Evolutionary conservation across 768 basidiomycete genomes (phyloP).

Genomic region (Basidioascus undulatus): DNA sequence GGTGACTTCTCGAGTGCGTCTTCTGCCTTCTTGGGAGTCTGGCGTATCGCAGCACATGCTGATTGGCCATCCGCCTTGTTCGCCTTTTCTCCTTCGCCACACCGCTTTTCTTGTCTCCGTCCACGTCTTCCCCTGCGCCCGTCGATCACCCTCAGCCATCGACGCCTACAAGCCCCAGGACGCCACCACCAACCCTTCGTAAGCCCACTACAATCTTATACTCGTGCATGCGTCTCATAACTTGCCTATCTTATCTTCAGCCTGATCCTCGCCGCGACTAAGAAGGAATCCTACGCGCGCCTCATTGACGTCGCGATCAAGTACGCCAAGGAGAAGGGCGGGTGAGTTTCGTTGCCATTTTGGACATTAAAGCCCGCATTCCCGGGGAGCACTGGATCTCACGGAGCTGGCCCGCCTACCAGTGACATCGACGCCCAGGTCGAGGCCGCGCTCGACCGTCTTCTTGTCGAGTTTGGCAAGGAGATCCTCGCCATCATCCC

Average conservation of each 20-base stretch:
- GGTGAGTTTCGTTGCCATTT: constrained; percentile 16
- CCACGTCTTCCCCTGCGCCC: background rate
- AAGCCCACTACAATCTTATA: background rate
- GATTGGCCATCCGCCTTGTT: background rate
- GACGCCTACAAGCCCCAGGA: constrained; percentile 95
- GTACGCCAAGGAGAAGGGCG: constrained; percentile 58
- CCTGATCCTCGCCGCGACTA: constrained; percentile 65
- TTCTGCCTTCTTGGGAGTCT: background rate
- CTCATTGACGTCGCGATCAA: constrained; percentile 52
- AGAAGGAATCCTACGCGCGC: constrained; percentile 60
- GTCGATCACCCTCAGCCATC: constrained; percentile 36
- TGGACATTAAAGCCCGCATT: background rate
- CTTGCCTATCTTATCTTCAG: constrained; percentile 6
- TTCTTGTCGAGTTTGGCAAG: constrained; percentile 92
- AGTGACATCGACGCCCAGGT: constrained; percentile 42
- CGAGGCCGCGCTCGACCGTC: constrained; percentile 60
- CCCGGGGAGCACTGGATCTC: background rate
- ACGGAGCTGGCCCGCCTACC: background rate
- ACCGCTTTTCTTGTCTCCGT: constrained; percentile 2
- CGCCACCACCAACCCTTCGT: constrained; percentile 92
- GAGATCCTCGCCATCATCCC: constrained; percentile 89
- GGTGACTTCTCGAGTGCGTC: constrained; percentile 68
- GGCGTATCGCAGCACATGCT: background rate
- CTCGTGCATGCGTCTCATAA: background rate
- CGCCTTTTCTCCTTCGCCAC: constrained; percentile 4